A percentile compares a stretch with the other conserved stretches of the same genome.
Conservation (phyloP, 2,329 filamentous ascomycete species). For the Tolypocladium endophyticum region DNA sequence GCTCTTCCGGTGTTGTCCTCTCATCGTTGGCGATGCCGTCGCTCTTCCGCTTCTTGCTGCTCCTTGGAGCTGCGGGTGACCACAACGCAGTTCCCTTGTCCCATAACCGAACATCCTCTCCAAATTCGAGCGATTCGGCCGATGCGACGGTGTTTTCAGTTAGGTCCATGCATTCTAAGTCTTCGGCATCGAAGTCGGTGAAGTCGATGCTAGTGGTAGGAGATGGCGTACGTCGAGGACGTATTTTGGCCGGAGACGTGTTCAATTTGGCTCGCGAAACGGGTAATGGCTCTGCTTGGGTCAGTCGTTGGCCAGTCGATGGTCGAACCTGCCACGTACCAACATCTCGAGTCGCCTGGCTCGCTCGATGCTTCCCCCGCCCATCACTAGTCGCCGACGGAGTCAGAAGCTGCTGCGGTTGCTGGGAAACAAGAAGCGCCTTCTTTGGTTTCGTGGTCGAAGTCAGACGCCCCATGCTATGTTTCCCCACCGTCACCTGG, state of each 20-base stretch:
- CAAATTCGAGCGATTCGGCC: constrained; percentile 23
- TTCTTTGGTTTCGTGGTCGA: constrained; percentile 33
- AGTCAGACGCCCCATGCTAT: constrained; percentile 34
- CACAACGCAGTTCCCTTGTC: constrained; percentile 29
- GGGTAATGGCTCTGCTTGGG: not conserved
- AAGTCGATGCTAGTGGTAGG: constrained; percentile 19
- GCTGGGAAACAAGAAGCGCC: constrained; percentile 31
- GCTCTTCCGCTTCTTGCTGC: constrained; percentile 43
- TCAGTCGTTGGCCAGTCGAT: not conserved
- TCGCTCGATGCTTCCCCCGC: constrained; percentile 8
- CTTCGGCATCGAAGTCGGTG: constrained; percentile 22
- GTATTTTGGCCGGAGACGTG: constrained; percentile 16
- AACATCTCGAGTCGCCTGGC: constrained; percentile 2
- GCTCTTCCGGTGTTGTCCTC: constrained; percentile 26
- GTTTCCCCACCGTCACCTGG: constrained; percentile 15
- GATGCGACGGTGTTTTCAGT: constrained; percentile 24
- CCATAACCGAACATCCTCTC: constrained; percentile 30
- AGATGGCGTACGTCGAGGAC: constrained; percentile 6
- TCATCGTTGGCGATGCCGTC: constrained; percentile 28
- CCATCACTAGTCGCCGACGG: constrained; percentile 18
- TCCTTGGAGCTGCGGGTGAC: constrained; percentile 24
- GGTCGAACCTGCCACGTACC: constrained; percentile 1
- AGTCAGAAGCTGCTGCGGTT: constrained; percentile 29
- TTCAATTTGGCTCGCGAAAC: constrained; percentile 11
- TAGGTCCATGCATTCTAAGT: constrained; percentile 28